A percentile compares a stretch with the other conserved stretches of the same genome.
Conservation (phyloP, 768 basidiomycete species). For the Boletus fagicola region DNA sequence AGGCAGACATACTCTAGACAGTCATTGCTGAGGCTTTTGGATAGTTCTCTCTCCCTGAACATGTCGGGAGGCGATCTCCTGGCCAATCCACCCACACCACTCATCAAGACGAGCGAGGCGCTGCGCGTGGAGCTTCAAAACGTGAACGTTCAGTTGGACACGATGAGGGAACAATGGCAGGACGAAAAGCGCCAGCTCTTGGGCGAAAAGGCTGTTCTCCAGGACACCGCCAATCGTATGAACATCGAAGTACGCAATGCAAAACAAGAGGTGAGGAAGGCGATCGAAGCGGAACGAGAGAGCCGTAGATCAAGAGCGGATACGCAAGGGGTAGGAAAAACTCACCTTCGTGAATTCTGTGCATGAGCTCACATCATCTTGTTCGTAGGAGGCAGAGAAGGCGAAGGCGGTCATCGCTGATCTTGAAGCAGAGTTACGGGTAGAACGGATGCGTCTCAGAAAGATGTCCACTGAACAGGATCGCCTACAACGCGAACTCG, state of each 20-base stretch:
- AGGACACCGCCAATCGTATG: constrained; percentile 67
- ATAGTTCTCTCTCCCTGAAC: constrained; percentile 50
- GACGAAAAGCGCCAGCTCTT: constrained; percentile 61
- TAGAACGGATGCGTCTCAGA: constrained; percentile 66
- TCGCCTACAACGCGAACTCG: constrained; percentile 61
- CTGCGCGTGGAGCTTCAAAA: constrained; percentile 56
- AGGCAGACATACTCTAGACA: neutral
- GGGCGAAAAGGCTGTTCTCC: constrained; percentile 70
- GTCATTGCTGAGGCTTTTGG: constrained; percentile 9
- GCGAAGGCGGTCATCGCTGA: constrained; percentile 64
- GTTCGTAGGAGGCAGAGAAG: constrained; percentile 62
- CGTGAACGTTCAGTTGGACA: constrained; percentile 61
- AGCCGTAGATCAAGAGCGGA: constrained; percentile 48
- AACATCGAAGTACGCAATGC: constrained; percentile 57
- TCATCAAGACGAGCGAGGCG: constrained; percentile 64
- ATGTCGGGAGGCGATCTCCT: constrained; percentile 45
- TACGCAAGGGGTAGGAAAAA: constrained; percentile 50
- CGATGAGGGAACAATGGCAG: constrained; percentile 68
- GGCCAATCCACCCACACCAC: constrained; percentile 64
- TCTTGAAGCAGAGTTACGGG: constrained; percentile 68
- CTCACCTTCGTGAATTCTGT: neutral
- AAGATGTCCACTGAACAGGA: constrained; percentile 62
- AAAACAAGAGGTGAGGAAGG: constrained; percentile 56
- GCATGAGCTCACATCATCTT: neutral
- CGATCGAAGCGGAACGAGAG: constrained; percentile 50